Evolutionary conservation across 2,329 filamentous ascomycete species (phyloP), one percentile per base, ranked within the genome.

Genomic region (Leptographium wingfieldii): DNA sequence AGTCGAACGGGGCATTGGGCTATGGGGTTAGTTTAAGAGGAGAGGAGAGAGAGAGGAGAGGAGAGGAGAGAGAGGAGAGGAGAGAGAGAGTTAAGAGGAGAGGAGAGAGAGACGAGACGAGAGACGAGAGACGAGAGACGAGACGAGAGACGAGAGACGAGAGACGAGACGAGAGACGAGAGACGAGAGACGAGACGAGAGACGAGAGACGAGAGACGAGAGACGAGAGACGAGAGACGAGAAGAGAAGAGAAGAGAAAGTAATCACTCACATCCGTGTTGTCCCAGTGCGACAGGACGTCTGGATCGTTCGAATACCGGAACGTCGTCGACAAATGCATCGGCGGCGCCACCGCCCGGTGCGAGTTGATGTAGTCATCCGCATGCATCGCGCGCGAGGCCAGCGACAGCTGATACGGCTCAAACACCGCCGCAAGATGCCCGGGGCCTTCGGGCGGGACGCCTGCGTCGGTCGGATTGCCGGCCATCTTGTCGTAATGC

Each of bases 321-420:
- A 90, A 97, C 19, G 90, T 97, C 14, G 92, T 96, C 63, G 90
- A 91, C 64, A 95, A 84, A 71, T 97, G 92, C 69, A 97, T 79
- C 4, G 92, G 84, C 61, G 94, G 92, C 14, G 92, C 91, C 59
- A 97, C 87, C 69, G 94, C 90, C 57, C 84, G 79, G 66, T 88
- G 82, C 40, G 78, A 74, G 72, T 90, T 89, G 67, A 94, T 80
- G 67, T 77, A 78, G 74, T 95, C 86, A 68, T 95, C 91, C 63
- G 87, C 89, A 71, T 95, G 91, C 64, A 95, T 77, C n/a, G 87
- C 82, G 60, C 82, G 80, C 6, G 90, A 90, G 9, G 88, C 81
- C 56, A 88, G 75, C 5, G 83, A 78, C 56, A 82, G 73, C 61
- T 71, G 62, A 62, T 69, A 70, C 10, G 68, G 62, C 54, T 65